Evolutionary conservation across 2,329 filamentous ascomycete genomes (phyloP), one percentile per base, ranked within the genome.

Genomic region (Leptographium procerum): DNA sequence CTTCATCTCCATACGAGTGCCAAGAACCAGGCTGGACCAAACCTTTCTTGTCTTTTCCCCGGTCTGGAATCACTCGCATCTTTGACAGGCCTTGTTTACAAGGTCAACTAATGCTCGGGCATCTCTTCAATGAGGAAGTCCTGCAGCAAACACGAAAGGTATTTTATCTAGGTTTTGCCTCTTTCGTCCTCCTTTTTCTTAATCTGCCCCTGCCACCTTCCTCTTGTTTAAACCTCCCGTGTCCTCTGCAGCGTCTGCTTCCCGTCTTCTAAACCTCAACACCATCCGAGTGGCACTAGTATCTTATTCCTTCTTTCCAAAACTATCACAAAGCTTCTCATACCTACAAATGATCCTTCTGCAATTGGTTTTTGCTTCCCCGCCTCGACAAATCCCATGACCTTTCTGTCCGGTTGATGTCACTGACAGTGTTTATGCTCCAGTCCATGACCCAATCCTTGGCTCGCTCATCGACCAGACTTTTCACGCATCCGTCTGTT

Each of bases 61-160:
- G 28, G 55, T 22, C 45, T 51, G 29, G 43, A 31, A 28, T 28
- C 45, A 34, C 13, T 50, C 24, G 5, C 14, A 22, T 34, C n/a
- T 10, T 1, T 3, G 52, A 26, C n/a, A 24, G 40, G n/a, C 19
- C 55, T 11, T 43, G 2, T 43, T 36, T 31, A 16, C 24, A 11
- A n/a, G 43, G 7, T 47, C 6, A 13, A 48, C 31, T 43, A 50
- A n/a, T 28, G 11, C 11, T 51, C 40, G 22, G 59, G 36, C 52
- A 52, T 59, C 59, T 61, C 61, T 58, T 59, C 36, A 34, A 28
- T 58, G 61, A 59, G 57, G 31, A 40, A 29, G 57, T 54, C 55
- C 43, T 50, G 10, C 28, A 33, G 11, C n/a, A 14, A 45, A 22
- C 29, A 19, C n/a, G 29, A 36, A 31, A 56, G 45, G 29, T 51